phyloP scores from a whole-genome alignment of 2,329 filamentous ascomycete genomes.

The Ophiostoma novo-ulmi region DNA sequence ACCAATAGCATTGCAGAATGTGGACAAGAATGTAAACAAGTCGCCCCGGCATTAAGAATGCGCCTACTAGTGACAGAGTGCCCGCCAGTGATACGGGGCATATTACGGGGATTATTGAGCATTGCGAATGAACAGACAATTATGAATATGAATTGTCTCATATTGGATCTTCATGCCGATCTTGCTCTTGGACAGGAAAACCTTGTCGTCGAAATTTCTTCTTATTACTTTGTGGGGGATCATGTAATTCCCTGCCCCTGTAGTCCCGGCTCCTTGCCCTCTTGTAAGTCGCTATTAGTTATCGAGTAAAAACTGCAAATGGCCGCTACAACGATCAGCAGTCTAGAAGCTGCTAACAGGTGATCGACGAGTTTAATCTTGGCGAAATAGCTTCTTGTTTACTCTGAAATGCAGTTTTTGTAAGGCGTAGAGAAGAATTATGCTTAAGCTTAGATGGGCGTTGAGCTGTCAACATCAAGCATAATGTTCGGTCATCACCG shows the following conservation, averaged over 20 bases:
- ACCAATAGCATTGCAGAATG: slow-evolving; percentile 5
- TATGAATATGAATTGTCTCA: not conserved
- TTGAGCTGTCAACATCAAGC: not conserved
- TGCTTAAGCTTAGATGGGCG: not conserved
- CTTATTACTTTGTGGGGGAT: not conserved
- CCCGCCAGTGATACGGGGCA: no score
- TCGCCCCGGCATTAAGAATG: no score
- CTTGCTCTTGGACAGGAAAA: not conserved
- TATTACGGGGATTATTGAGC: not conserved
- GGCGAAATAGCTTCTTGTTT: not conserved
- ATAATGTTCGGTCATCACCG: not conserved
- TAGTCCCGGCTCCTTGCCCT: not conserved
- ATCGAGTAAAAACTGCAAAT: no score
- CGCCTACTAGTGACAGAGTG: no score
- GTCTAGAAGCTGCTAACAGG: not conserved
- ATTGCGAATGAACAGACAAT: not conserved
- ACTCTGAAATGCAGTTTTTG: not conserved
- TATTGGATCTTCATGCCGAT: slow-evolving; percentile 8
- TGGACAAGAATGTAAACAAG: not conserved
- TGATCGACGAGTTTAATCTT: not conserved
- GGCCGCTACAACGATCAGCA: not conserved
- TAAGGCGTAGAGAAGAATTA: no score
- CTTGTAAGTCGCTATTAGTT: not conserved
- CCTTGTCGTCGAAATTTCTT: not conserved
- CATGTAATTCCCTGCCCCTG: not conserved